Evolutionary conservation across 345 rosid genomes (phyloP).

Genomic region (Erodium maritimum): DNA sequence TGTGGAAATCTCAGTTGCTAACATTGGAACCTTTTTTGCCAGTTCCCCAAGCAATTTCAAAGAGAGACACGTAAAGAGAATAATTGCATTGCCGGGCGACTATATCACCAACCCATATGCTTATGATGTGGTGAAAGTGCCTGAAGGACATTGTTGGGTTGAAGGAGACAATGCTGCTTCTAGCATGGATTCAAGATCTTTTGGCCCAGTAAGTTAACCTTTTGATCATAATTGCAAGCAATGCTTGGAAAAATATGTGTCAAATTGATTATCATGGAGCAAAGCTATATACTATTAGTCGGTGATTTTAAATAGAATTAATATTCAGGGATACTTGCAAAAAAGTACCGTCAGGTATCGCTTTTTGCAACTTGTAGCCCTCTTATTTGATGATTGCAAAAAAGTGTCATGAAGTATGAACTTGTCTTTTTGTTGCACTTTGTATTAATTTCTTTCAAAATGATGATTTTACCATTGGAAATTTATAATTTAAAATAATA

Average conservation of each 20-base stretch:
- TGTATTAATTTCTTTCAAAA: too few relatives aligned
- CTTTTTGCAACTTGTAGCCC: too few relatives aligned
- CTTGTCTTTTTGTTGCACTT: too few relatives aligned
- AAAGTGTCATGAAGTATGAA: too few relatives aligned
- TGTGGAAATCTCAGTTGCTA: constrained; percentile 11
- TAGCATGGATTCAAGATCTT: constrained; percentile 68
- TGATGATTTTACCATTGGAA: too few relatives aligned
- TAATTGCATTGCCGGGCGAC: constrained; percentile 82
- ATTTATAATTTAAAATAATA: too few relatives aligned
- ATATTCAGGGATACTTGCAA: too few relatives aligned
- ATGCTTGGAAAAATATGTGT: neutral
- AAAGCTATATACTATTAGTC: too few relatives aligned
- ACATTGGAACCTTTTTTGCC: constrained; percentile 19
- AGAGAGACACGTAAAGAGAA: constrained; percentile 74
- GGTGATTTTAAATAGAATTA: too few relatives aligned
- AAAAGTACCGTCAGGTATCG: too few relatives aligned
- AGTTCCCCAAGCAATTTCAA: constrained; percentile 61
- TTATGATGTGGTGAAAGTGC: constrained; percentile 51
- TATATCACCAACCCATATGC: constrained; percentile 45
- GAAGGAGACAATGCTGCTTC: constrained; percentile 69
- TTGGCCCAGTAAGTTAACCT: constrained; percentile 66
- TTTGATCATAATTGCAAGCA: neutral
- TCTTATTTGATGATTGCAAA: too few relatives aligned
- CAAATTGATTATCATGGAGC: neutral
- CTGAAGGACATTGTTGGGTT: constrained; percentile 89